Percentiles rank a stretch among this genome's conserved stretches.
phyloP scores from a whole-genome alignment of 2,329 filamentous ascomycete genomes.

The Moelleriella libera region DNA sequence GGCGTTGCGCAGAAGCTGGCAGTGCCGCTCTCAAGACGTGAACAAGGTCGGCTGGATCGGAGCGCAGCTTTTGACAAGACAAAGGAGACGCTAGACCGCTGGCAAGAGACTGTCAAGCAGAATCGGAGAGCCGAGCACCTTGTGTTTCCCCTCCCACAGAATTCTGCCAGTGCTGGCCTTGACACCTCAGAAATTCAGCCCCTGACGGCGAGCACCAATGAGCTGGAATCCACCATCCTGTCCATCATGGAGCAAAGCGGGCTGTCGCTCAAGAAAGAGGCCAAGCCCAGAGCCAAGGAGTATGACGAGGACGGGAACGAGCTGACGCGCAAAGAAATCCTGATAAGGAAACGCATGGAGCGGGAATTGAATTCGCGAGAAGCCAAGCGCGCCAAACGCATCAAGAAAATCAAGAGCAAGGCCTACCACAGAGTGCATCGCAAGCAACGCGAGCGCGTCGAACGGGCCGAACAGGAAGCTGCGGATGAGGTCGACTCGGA shows the following conservation, averaged over 20 bases:
- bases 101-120: constrained; percentile 89
- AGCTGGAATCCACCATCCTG: constrained; percentile 75
- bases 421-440: constrained; percentile 85
- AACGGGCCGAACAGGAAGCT: constrained; percentile 36
- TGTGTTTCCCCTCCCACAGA: constrained; percentile 70
- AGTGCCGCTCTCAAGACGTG: constrained; percentile 69
- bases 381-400: constrained; percentile 74
- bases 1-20: constrained; percentile 53
- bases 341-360: constrained; percentile 62
- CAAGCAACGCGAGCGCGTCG: constrained; percentile 47
- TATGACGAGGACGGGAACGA: constrained; percentile 59
- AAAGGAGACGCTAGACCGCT: constrained; percentile 78
- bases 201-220: constrained; percentile 51
- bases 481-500: constrained; percentile 49
- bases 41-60: constrained; percentile 76
- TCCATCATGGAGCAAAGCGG: constrained; percentile 85
- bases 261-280: constrained; percentile 36
- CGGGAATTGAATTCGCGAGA: constrained; percentile 81
- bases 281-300: constrained; percentile 40
- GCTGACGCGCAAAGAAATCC: constrained; percentile 54
- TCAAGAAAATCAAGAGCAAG: constrained; percentile 99
- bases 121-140: constrained; percentile 87
- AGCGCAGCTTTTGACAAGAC: constrained; percentile 77
- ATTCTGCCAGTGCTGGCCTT: constrained; percentile 45
- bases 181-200: constrained; percentile 51